Evolutionary conservation across 805 yeast genomes (phyloP).

Genomic region (Lipomyces kockii): DNA sequence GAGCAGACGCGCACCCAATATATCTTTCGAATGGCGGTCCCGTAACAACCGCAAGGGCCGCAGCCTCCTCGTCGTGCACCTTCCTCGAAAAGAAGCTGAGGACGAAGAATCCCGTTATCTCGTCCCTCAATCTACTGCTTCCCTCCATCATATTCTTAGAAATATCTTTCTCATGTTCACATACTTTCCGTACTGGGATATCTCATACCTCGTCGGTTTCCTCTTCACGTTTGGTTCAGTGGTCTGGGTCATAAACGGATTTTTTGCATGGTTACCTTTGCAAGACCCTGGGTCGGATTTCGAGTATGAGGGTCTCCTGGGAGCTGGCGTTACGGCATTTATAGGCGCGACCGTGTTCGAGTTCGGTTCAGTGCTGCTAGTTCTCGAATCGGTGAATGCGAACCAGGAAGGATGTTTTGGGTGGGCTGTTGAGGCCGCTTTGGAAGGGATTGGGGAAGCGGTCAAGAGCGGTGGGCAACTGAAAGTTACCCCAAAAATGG

Average conservation of each 20-base stretch:
- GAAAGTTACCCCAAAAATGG: neutral
- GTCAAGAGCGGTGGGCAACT: neutral
- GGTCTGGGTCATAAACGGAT: neutral
- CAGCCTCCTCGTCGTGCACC: neutral
- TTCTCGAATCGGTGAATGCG: neutral
- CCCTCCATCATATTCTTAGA: neutral
- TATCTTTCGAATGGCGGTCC: neutral
- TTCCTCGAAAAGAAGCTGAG: neutral
- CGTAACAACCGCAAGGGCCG: neutral
- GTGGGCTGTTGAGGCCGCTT: neutral
- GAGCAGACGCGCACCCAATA: neutral
- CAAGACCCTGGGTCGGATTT: neutral
- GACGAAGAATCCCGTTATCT: neutral
- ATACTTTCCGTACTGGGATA: neutral
- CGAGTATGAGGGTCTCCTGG: neutral
- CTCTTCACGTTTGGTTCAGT: neutral
- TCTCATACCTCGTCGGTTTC: neutral
- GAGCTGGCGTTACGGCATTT: neutral
- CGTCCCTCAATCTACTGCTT: neutral
- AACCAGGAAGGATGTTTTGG: neutral
- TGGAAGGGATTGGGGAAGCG: neutral
- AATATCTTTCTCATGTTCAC: neutral
- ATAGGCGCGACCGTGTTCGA: neutral
- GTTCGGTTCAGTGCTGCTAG: neutral
- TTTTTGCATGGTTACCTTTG: neutral